These are phyloP conservation scores for Zhuliangozyma blackwelliae DNA, from an alignment of 1,139 yeast species.

Conservation along the genomic window DNA sequence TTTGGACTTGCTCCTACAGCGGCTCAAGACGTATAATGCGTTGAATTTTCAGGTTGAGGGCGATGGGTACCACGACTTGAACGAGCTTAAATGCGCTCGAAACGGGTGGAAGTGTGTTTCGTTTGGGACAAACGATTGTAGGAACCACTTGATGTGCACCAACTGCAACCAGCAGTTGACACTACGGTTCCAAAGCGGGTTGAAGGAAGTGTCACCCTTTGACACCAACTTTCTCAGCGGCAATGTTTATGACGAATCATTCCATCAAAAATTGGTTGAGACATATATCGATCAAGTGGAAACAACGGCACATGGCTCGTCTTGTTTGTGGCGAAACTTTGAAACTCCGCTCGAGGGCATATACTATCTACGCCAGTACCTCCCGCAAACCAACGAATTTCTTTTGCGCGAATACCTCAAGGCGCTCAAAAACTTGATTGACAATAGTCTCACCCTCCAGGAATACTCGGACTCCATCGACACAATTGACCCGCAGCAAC, in stretches of 20 bases:
- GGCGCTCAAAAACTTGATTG: constrained; percentile 25
- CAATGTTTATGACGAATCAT: constrained; percentile 7
- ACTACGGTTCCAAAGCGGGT: constrained; percentile 19
- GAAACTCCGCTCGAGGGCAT: constrained; percentile 32
- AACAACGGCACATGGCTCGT: constrained; percentile 22
- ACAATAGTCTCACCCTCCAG: constrained; percentile 19
- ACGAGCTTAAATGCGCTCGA: constrained; percentile 35
- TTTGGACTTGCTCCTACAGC: constrained; percentile 20
- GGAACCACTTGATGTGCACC: constrained; percentile 33
- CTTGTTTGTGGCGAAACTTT: constrained; percentile 37
- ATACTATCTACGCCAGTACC: constrained; percentile 34
- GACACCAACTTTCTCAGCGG: constrained; percentile 7
- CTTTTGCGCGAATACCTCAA: constrained; percentile 26
- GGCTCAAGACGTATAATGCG: constrained; percentile 28
- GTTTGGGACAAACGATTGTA: constrained; percentile 19
- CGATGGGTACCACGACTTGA: constrained; percentile 12
- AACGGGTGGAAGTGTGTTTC: constrained; percentile 42
- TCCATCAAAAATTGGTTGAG: constrained; percentile 21
- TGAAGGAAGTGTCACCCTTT: constrained; percentile 1
- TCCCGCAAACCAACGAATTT: constrained; percentile 27
- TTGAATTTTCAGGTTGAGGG: constrained; percentile 35
- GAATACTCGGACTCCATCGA: constrained; percentile 12
- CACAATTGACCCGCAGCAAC: constrained; percentile 5
- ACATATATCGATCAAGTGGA: constrained; percentile 24
- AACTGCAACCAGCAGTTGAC: constrained; percentile 29